A percentile compares a stretch with the other conserved stretches of the same genome.
These are phyloP conservation scores for Porogramme epimiltina DNA, from an alignment of 1,284 basidiomycete species.

Conservation along the genomic window DNA sequence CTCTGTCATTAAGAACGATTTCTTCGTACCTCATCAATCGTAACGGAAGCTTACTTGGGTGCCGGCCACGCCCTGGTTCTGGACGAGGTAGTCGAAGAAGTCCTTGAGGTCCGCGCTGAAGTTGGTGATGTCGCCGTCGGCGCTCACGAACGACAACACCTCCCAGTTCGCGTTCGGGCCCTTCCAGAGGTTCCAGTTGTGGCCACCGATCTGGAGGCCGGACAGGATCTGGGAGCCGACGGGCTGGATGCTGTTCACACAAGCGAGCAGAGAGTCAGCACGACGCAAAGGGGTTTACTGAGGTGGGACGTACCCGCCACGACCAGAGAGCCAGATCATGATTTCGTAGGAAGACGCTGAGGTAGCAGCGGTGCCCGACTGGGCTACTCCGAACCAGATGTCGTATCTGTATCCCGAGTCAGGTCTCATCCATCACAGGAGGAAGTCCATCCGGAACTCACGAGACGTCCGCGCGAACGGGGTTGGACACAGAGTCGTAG, in stretches of 20 bases:
- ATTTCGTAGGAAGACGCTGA: constrained; percentile 55
- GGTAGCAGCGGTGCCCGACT: constrained; percentile 48
- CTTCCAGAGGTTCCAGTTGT: constrained; percentile 59
- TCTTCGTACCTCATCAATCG: no score
- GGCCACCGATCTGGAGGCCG: constrained; percentile 45
- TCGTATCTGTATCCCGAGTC: constrained; percentile 44
- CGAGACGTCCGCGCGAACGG: constrained; percentile 58
- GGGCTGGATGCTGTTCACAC: constrained; percentile 48
- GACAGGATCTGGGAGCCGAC: constrained; percentile 51
- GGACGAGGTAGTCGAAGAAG: constrained; percentile 45
- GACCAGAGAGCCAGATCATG: constrained; percentile 65
- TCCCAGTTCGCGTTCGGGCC: constrained; percentile 59
- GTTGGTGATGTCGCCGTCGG: constrained; percentile 47
- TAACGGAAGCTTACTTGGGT: constrained; percentile 24
- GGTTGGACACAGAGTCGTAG: constrained; percentile 45
- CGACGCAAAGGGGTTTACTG: background rate
- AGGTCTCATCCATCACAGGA: no score
- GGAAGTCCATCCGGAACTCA: no score
- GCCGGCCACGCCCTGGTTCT: constrained; percentile 28
- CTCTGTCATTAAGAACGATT: no score
- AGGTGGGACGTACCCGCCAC: constrained; percentile 46
- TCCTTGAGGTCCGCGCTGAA: constrained; percentile 58
- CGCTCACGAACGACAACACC: constrained; percentile 57
- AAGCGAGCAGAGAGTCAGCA: background rate
- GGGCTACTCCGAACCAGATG: constrained; percentile 52